Evolutionary conservation across 345 rosid genomes (phyloP).

Genomic region (Pistacia atlantica): DNA sequence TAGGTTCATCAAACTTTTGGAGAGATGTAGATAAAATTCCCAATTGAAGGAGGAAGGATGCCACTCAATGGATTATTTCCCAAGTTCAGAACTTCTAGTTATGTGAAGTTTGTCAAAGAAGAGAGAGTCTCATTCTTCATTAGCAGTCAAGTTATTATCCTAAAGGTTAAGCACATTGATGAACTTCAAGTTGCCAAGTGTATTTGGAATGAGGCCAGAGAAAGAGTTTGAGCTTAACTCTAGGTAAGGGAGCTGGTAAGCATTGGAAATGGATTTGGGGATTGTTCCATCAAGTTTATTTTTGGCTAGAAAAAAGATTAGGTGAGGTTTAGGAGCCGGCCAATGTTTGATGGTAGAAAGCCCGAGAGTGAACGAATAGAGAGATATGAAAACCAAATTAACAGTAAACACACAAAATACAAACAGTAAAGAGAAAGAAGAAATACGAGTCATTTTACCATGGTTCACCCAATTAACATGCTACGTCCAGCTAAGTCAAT

Average conservation of each 20-base stretch:
- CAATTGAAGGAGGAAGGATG: too few species aligned
- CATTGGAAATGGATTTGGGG: constrained; percentile 15
- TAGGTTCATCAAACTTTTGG: background rate
- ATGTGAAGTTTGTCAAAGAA: background rate
- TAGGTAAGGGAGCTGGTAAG: background rate
- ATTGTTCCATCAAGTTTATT: constrained; percentile 9
- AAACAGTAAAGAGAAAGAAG: too few species aligned
- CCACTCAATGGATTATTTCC: too few species aligned
- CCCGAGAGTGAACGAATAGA: too few species aligned
- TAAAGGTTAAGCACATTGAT: too few species aligned
- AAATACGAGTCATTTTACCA: too few species aligned
- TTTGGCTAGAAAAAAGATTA: background rate
- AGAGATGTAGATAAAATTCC: background rate
- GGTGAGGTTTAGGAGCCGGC: constrained; percentile 12
- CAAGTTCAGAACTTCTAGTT: background rate
- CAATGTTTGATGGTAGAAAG: background rate
- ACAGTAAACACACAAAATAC: too few species aligned
- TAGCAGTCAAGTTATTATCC: too few species aligned
- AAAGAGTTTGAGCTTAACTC: background rate
- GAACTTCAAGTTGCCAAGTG: background rate
- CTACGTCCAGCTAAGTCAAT: too few species aligned
- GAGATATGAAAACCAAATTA: too few species aligned
- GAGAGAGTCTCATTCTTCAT: background rate
- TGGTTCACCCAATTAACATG: too few species aligned
- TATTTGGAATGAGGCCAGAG: background rate